Evolutionary conservation across 108 stramenopile species (phyloP).

Genomic region (Nannochloropsis gaditana): DNA sequence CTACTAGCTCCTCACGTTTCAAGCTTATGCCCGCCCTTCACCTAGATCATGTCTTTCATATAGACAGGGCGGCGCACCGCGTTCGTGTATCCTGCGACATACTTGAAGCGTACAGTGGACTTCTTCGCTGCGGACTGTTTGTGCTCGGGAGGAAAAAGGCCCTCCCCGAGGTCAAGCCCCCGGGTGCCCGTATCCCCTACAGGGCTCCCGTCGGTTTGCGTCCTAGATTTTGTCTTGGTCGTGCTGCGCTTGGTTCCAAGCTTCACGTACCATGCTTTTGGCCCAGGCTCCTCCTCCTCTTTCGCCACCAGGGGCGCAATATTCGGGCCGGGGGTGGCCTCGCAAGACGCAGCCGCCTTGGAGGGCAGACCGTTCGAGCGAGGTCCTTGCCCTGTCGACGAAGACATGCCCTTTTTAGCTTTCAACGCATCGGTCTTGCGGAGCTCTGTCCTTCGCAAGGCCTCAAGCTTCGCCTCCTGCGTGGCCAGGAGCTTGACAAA

Average conservation of each 20-base stretch:
- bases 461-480: constrained; percentile 41
- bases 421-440: constrained; percentile 10
- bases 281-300: neutral
- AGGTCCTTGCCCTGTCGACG: too few species aligned
- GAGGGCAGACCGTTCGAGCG: neutral
- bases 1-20: neutral
- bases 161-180: neutral
- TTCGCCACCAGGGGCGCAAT: neutral
- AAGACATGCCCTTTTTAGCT: neutral
- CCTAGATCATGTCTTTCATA: constrained; percentile 40
- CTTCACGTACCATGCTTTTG: neutral
- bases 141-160: neutral
- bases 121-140: neutral
- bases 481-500: constrained; percentile 33
- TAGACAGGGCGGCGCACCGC: constrained; percentile 40
- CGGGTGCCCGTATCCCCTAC: neutral
- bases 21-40: neutral
- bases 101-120: constrained; percentile 34
- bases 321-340: neutral
- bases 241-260: neutral
- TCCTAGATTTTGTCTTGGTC: neutral
- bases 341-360: neutral
- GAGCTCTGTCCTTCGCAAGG: constrained; percentile 24
- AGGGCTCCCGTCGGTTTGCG: neutral
- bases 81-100: constrained; percentile 40